phyloP scores from a whole-genome alignment of 495 filamentous ascomycete genomes.

The Lineolata rhizophorae region DNA sequence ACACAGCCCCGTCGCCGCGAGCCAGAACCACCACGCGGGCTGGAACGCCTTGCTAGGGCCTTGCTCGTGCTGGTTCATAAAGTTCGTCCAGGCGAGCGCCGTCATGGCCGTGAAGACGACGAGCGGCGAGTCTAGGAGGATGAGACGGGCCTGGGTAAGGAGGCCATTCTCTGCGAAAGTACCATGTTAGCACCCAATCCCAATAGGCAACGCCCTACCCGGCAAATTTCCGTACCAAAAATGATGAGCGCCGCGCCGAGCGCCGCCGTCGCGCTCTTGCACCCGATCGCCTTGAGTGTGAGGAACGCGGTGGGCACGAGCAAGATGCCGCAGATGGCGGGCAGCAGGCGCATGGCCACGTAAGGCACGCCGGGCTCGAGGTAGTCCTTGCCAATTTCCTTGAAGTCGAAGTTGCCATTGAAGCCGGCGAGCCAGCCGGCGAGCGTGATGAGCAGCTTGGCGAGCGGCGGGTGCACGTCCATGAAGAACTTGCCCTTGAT shows the following conservation, averaged over 20 bases:
- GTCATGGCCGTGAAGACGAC: slow-evolving; percentile 89
- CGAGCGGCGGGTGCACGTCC: slow-evolving; percentile 96
- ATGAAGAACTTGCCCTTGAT: slow-evolving; percentile 98
- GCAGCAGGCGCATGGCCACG: slow-evolving; percentile 89
- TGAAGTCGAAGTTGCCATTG: slow-evolving; percentile 91
- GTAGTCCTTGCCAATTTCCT: slow-evolving; percentile 98
- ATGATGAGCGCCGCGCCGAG: slow-evolving; percentile 71
- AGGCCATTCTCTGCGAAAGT: slow-evolving; percentile 62
- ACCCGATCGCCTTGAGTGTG: slow-evolving; percentile 78
- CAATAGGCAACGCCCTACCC: background rate
- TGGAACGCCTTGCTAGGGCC: slow-evolving; percentile 71
- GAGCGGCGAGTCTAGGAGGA: slow-evolving; percentile 86
- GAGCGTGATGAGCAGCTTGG: slow-evolving; percentile 85
- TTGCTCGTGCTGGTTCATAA: slow-evolving; percentile 91
- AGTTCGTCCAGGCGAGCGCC: slow-evolving; percentile 71
- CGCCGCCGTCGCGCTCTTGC: slow-evolving; percentile 59
- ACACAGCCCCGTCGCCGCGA: slow-evolving; percentile 62
- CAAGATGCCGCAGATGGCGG: slow-evolving; percentile 67
- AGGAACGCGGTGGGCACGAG: slow-evolving; percentile 84
- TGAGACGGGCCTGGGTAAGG: slow-evolving; percentile 81
- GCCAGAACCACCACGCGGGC: slow-evolving; percentile 94
- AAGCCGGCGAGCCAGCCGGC: slow-evolving; percentile 92
- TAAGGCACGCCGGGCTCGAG: slow-evolving; percentile 86
- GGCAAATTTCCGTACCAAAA: slow-evolving; percentile 40
- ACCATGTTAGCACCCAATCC: slow-evolving; percentile 1